These are phyloP conservation scores for Raffaelea albimanens DNA, from an alignment of 2,329 filamentous ascomycete genomes.

Conservation along the genomic window DNA sequence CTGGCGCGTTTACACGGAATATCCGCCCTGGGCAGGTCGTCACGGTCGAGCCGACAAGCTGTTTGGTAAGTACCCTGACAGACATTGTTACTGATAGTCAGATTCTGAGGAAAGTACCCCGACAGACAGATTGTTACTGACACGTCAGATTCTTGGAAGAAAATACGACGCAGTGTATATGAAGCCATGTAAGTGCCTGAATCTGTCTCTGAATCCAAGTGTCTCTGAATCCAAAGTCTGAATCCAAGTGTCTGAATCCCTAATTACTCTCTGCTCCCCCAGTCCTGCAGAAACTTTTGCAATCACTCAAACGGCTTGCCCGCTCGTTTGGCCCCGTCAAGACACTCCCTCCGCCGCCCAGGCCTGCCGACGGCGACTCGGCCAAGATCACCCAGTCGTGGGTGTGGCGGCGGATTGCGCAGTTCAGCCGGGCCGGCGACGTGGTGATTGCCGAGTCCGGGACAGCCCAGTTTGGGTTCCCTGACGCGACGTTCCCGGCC, in stretches of 20 bases:
- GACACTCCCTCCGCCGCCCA: neutral
- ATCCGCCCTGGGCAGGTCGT: neutral
- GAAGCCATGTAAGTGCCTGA: neutral
- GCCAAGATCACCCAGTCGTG: constrained; percentile 2
- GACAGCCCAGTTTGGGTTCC: constrained; percentile 78
- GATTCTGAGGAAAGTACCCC: no score
- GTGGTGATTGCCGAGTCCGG: constrained; percentile 80
- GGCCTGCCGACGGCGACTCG: neutral
- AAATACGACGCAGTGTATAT: neutral
- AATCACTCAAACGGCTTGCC: neutral
- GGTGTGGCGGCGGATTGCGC: constrained; percentile 2
- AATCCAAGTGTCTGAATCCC: no score
- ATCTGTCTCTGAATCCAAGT: no score
- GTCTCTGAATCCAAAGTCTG: no score
- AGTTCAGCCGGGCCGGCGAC: constrained; percentile 43
- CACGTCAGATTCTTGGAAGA: neutral
- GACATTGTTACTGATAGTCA: no score
- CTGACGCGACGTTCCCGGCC: constrained; percentile 69
- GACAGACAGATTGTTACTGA: no score
- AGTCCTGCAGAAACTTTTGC: neutral
- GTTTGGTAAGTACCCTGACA: neutral
- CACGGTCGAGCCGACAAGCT: neutral
- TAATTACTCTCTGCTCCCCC: no score
- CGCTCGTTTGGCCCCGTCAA: neutral
- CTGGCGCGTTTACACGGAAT: neutral